Percentiles rank a stretch among this genome's conserved stretches.
Conservation (phyloP, 148 eudicot genomes). For the Polygonum maritimum region DNA sequence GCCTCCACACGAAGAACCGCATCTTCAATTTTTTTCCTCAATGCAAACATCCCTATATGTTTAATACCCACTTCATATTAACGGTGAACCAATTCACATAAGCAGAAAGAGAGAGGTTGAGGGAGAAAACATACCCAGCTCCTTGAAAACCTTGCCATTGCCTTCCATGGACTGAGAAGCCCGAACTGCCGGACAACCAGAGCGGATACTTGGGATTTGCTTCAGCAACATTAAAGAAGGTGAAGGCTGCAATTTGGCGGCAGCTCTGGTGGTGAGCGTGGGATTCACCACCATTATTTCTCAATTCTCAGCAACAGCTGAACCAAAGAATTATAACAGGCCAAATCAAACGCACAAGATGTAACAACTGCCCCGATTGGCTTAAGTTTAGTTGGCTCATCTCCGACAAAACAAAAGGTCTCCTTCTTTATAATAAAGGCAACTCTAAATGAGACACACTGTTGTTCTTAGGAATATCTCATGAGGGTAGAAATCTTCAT, state of each 20-base stretch:
- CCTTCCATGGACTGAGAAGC: slow-evolving; percentile 59
- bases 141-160: slow-evolving; percentile 53
- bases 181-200: slow-evolving; percentile 21
- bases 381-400: not conserved
- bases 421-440: too few relatives aligned
- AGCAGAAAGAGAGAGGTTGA: not conserved
- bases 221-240: not conserved
- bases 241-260: slow-evolving; percentile 18
- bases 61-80: not conserved
- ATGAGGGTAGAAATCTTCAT: too few relatives aligned
- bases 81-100: not conserved
- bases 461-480: too few relatives aligned
- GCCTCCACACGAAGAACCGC: slow-evolving; percentile 69
- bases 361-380: not conserved
- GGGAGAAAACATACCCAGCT: slow-evolving; percentile 42
- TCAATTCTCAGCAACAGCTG: not conserved
- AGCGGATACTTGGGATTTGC: slow-evolving; percentile 13
- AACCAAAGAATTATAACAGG: not conserved
- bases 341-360: not conserved
- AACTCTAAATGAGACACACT: too few relatives aligned
- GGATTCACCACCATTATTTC: slow-evolving; percentile 23
- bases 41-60: slow-evolving; percentile 60
- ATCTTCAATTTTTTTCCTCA: slow-evolving; percentile 75
- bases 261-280: slow-evolving; percentile 12
- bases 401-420: too few relatives aligned